Evolutionary conservation across 192 early-diverging fungal species (phyloP).

Genomic region (Podila clonocystis): DNA sequence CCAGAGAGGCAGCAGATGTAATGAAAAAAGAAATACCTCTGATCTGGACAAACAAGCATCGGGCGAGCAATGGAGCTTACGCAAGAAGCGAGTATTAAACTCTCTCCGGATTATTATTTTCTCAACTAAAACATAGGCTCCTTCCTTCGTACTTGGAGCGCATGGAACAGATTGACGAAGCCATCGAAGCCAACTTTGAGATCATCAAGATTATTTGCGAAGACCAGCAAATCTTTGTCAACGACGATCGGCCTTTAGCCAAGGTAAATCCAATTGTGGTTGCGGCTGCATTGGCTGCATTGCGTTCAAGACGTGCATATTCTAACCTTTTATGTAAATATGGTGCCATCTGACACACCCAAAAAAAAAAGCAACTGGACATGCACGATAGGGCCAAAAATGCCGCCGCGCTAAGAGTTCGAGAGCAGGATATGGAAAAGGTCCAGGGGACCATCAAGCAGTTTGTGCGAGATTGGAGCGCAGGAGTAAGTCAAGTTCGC

Average conservation of each 20-base stretch:
- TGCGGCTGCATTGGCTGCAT: not conserved
- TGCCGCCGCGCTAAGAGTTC: conserved; percentile 38
- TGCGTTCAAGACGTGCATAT: not conserved
- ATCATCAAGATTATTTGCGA: conserved; percentile 65
- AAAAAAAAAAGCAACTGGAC: conserved; percentile 16
- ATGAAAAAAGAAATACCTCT: conserved; percentile 10
- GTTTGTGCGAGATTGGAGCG: conserved; percentile 96
- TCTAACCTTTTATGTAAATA: not conserved
- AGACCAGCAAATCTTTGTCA: conserved; percentile 54
- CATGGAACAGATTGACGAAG: conserved; percentile 67
- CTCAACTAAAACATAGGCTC: conserved; percentile 19
- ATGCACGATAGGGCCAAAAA: conserved; percentile 26
- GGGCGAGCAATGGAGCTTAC: too few relatives aligned
- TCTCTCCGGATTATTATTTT: not conserved
- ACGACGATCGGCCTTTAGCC: conserved; percentile 40
- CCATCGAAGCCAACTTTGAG: conserved; percentile 66
- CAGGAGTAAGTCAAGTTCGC: conserved; percentile 62
- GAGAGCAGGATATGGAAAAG: conserved; percentile 87
- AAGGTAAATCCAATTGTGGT: conserved; percentile 14
- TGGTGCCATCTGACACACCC: not conserved
- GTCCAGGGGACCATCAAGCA: conserved; percentile 90
- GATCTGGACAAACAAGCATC: too few relatives aligned
- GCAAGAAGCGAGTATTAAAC: too few relatives aligned
- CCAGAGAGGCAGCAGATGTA: conserved; percentile 70
- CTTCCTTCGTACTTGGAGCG: conserved; percentile 68